Conservation (phyloP, 257 asterid species). For the Solanum dulcamara region DNA sequence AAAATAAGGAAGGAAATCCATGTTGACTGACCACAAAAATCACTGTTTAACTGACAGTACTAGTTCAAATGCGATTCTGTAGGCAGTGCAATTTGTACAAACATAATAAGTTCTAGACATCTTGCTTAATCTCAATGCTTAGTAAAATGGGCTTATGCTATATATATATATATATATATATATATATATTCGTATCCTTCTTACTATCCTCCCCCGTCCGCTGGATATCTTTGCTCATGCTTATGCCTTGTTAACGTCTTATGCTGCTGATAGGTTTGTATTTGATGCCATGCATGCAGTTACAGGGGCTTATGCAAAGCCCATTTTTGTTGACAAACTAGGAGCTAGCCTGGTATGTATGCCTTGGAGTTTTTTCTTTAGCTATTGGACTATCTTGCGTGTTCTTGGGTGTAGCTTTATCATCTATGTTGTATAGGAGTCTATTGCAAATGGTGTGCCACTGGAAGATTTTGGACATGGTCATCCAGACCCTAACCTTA, state of each 20-base stretch:
- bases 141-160: neutral
- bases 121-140: neutral
- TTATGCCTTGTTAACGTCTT: neutral
- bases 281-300: slow-evolving; percentile 99
- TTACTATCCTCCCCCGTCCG: neutral
- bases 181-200: neutral
- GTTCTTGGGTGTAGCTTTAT: neutral
- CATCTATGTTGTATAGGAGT: slow-evolving; percentile 33
- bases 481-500: slow-evolving; percentile 98
- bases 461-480: slow-evolving; percentile 97
- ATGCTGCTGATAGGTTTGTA: slow-evolving; percentile 48
- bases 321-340: slow-evolving; percentile 87
- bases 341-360: slow-evolving; percentile 72
- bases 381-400: neutral
- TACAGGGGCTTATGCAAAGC: slow-evolving; percentile 95
- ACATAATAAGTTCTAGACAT: neutral
- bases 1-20: neutral
- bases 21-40: neutral
- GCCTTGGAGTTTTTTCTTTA: neutral
- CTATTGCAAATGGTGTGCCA: slow-evolving; percentile 79
- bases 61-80: neutral
- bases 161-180: neutral
- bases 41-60: neutral
- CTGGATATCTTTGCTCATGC: neutral
- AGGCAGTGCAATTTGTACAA: neutral